Percentiles rank a stretch among this genome's conserved stretches.
Conservation (phyloP, 1,284 basidiomycete genomes). For the Pseudozyma tsukubaensis region DNA sequence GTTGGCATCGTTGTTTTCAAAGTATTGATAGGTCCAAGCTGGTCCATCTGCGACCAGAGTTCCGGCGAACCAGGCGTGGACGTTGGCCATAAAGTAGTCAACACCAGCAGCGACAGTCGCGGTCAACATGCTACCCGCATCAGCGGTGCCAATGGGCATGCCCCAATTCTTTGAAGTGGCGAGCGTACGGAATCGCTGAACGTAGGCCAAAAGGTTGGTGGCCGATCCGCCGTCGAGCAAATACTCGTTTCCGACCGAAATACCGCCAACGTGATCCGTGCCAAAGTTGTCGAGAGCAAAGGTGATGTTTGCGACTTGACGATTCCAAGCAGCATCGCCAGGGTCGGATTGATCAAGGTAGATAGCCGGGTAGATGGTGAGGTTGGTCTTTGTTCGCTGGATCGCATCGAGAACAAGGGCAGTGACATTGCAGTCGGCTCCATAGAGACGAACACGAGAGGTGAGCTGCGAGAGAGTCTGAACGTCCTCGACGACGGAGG, state of each 20-base stretch:
- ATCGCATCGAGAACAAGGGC: constrained; percentile 43
- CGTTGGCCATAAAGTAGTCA: constrained; percentile 50
- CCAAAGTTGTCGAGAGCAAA: constrained; percentile 41
- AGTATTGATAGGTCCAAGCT: constrained; percentile 44
- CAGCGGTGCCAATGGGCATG: constrained; percentile 41
- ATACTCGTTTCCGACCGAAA: constrained; percentile 49
- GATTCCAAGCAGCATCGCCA: constrained; percentile 23
- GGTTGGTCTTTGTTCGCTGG: constrained; percentile 42
- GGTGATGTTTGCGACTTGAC: constrained; percentile 40
- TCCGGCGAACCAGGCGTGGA: constrained; percentile 47
- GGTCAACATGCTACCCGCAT: constrained; percentile 44
- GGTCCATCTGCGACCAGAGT: constrained; percentile 31
- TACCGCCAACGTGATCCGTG: constrained; percentile 34
- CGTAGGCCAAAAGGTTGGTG: constrained; percentile 32
- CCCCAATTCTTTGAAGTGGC: constrained; percentile 25
- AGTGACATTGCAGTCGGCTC: constrained; percentile 50
- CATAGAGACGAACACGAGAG: constrained; percentile 34
- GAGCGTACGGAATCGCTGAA: constrained; percentile 32
- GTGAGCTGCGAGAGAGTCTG: constrained; percentile 42
- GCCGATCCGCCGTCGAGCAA: constrained; percentile 35
- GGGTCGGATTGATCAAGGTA: constrained; percentile 36
- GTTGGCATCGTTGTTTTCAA: constrained; percentile 27
- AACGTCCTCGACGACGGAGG: constrained; percentile 33
- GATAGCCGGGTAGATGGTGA: constrained; percentile 45
- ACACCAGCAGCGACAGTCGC: constrained; percentile 35